Percentiles rank a stretch among this genome's conserved stretches.
Evolutionary conservation across 2,329 filamentous ascomycete genomes (phyloP).

Genomic region (Annulohypoxylon truncatum): DNA sequence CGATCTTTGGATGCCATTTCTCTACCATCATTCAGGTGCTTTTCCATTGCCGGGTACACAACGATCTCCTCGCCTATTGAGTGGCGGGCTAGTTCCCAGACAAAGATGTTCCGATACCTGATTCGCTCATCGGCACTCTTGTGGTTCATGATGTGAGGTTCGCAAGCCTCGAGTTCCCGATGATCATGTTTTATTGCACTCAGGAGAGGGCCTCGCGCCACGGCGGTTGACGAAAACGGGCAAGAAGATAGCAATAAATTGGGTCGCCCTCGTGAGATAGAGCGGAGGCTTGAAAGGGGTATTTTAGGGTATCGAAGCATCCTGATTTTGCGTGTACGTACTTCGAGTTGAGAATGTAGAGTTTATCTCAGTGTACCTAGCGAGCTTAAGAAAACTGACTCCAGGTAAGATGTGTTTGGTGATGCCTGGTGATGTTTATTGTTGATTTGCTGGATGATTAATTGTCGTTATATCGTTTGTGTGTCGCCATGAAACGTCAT

Average conservation of each 20-base stretch:
- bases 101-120: slow-evolving; percentile 60
- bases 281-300: too few relatives aligned
- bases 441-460: too few relatives aligned
- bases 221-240: slow-evolving; percentile 13
- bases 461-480: too few relatives aligned
- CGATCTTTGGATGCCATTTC: slow-evolving; percentile 61
- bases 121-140: slow-evolving; percentile 53
- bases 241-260: not conserved
- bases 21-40: slow-evolving; percentile 58
- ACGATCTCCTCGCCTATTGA: slow-evolving; percentile 62
- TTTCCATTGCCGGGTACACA: slow-evolving; percentile 66
- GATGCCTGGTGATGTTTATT: too few relatives aligned
- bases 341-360: too few relatives aligned
- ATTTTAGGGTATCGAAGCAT: slow-evolving; percentile 28
- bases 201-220: slow-evolving; percentile 41
- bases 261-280: not conserved
- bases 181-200: slow-evolving; percentile 56
- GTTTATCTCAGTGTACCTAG: too few relatives aligned
- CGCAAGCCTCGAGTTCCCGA: slow-evolving; percentile 52
- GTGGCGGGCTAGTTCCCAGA: slow-evolving; percentile 62
- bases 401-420: too few relatives aligned
- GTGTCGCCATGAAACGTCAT: too few relatives aligned
- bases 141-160: slow-evolving; percentile 55
- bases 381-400: too few relatives aligned
- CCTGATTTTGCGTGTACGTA: too few relatives aligned